A percentile compares a stretch with the other conserved stretches of the same genome.
phyloP scores from a whole-genome alignment of 345 rosid species.

The Arabidopsis thaliana region DNA sequence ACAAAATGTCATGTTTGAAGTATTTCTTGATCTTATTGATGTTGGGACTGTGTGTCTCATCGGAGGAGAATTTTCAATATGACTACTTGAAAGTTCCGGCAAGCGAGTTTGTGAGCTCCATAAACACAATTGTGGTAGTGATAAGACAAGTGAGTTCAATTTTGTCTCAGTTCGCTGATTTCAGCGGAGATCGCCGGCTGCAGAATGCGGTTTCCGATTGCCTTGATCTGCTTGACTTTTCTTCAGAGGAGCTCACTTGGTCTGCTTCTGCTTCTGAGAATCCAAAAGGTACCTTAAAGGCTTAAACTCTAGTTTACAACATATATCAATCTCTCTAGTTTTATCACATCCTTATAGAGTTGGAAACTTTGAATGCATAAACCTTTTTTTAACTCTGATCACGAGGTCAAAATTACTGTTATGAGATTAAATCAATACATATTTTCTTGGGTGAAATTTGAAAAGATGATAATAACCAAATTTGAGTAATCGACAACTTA shows the following conservation, averaged over 20 bases:
- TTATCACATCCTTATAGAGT: background rate
- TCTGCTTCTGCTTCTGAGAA: conserved; percentile 66
- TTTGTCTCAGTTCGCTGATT: conserved; percentile 47
- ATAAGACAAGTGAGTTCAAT: conserved; percentile 50
- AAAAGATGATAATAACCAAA: background rate
- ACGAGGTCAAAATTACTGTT: background rate
- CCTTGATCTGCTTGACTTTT: conserved; percentile 66
- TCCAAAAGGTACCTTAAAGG: conserved; percentile 53
- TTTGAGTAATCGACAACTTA: background rate
- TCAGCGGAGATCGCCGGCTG: conserved; percentile 57
- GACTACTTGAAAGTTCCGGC: conserved; percentile 57
- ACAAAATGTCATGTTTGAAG: conserved; percentile 33
- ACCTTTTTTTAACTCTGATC: background rate
- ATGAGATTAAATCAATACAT: background rate
- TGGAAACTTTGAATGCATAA: background rate
- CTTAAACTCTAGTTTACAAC: background rate
- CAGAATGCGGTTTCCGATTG: conserved; percentile 66
- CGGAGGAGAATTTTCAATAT: conserved; percentile 26
- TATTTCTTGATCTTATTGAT: conserved; percentile 37
- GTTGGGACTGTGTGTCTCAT: conserved; percentile 33
- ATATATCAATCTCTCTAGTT: background rate
- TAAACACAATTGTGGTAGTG: conserved; percentile 46
- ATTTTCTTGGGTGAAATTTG: background rate
- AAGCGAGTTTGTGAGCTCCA: conserved; percentile 52
- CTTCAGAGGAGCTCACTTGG: conserved; percentile 69